phyloP scores from a whole-genome alignment of 805 yeast genomes.

The Lipomyces anomalus region DNA sequence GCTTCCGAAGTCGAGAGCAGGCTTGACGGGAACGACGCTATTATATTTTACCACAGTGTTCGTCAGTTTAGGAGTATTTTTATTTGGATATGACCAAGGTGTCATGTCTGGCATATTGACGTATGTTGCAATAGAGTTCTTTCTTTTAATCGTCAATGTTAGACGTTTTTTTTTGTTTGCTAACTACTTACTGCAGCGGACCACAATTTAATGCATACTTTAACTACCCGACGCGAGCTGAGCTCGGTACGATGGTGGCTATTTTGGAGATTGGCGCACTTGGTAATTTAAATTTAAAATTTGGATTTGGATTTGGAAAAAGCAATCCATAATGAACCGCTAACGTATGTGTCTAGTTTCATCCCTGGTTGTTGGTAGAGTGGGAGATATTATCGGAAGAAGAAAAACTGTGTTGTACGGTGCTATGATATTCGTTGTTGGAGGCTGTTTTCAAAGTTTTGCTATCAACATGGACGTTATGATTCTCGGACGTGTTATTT shows the following conservation, averaged over 20 bases:
- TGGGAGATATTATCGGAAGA: conserved; percentile 76
- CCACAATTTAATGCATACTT: conserved; percentile 64
- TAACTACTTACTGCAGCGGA: conserved; percentile 34
- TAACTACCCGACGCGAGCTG: conserved; percentile 63
- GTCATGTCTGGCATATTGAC: conserved; percentile 85
- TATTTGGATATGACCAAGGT: conserved; percentile 83
- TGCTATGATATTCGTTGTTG: conserved; percentile 67
- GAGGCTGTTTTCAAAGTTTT: conserved; percentile 68
- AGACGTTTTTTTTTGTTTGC: background rate
- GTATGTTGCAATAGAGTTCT: conserved; percentile 1
- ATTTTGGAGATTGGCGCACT: conserved; percentile 80
- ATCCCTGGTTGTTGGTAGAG: conserved; percentile 67
- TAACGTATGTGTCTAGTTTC: conserved; percentile 42
- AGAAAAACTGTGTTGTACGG: conserved; percentile 75
- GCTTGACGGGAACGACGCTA: conserved; percentile 22
- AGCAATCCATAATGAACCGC: background rate
- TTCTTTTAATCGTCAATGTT: background rate
- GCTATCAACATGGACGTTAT: conserved; percentile 50
- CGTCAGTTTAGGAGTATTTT: conserved; percentile 48
- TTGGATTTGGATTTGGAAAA: background rate
- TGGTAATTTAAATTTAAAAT: conserved; percentile 4
- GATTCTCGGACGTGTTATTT: conserved; percentile 68
- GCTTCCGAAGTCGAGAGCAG: conserved; percentile 2
- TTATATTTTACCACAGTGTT: conserved; percentile 40
- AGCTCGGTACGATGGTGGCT: conserved; percentile 82